Evolutionary conservation across 2,329 filamentous ascomycete species (phyloP).

Genomic region (Aspergillus arachidicola): DNA sequence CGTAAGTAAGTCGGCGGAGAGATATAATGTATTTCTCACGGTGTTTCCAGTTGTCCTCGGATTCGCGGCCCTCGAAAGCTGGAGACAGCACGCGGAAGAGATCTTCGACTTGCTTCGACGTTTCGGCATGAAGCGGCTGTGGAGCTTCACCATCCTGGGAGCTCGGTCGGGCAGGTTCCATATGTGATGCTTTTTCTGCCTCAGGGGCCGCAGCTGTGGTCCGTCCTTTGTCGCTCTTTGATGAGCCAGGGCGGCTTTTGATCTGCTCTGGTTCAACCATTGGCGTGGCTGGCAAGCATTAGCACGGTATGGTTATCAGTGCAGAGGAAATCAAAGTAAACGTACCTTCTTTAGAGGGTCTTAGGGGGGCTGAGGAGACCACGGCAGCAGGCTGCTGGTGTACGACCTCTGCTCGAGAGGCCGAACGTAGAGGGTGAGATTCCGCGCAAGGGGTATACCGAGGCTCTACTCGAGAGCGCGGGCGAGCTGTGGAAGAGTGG

Average conservation of each 20-base stretch:
- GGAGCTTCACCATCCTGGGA: conserved; percentile 66
- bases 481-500: conserved; percentile 22
- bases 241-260: conserved; percentile 21
- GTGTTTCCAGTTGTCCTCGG: conserved; percentile 87
- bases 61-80: conserved; percentile 84
- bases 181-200: conserved; percentile 38
- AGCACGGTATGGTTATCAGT: not conserved
- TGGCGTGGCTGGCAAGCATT: conserved; percentile 18
- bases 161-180: conserved; percentile 17
- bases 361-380: not conserved
- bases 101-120: conserved; percentile 84
- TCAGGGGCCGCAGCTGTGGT: not conserved
- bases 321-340: not conserved
- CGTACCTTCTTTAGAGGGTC: not conserved
- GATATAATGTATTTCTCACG: conserved; percentile 80
- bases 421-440: conserved; percentile 20
- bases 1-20: conserved; percentile 75
- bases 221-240: conserved; percentile 25
- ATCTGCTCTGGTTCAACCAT: conserved; percentile 21
- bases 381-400: not conserved
- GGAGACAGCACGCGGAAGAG: conserved; percentile 78
- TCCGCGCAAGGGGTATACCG: not conserved
- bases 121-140: conserved; percentile 82
- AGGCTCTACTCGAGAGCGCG: conserved; percentile 32
- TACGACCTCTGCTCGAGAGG: not conserved